Evolutionary conservation across 106 monocot genomes (phyloP).

Genomic region (Platanthera guangdongensis): DNA sequence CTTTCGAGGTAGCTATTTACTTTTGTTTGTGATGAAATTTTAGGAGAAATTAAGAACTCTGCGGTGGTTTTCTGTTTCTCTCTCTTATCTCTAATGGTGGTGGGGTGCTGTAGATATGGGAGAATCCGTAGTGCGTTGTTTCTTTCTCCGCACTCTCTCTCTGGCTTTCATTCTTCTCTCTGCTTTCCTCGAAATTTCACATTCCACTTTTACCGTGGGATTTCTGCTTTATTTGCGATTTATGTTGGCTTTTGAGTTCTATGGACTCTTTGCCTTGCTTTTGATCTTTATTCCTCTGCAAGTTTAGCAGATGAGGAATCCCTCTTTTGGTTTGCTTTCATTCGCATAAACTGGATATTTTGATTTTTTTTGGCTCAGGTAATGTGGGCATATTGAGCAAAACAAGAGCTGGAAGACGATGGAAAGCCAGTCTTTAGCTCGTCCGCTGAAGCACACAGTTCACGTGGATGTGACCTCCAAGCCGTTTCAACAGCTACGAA

Average conservation of each 20-base stretch:
- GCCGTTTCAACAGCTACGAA: not conserved
- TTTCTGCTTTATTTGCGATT: conserved; percentile 6
- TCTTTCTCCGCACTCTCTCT: conserved; percentile 15
- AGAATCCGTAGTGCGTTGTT: conserved; percentile 3
- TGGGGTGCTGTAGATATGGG: not conserved
- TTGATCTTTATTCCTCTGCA: conserved; percentile 6
- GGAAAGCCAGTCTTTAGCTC: not conserved
- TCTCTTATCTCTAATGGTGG: not conserved
- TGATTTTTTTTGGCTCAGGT: not conserved
- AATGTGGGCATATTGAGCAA: not conserved
- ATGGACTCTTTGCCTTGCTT: conserved; percentile 8
- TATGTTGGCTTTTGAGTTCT: not conserved
- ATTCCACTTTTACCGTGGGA: conserved; percentile 7
- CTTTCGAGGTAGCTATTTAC: conserved; percentile 1
- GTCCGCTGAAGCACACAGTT: conserved; percentile 11
- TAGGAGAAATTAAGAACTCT: not conserved
- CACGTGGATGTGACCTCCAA: conserved; percentile 37
- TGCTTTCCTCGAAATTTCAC: conserved; percentile 23
- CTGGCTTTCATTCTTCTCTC: not conserved
- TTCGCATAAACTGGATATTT: not conserved
- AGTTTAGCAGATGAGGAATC: conserved; percentile 10
- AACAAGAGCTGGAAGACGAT: not conserved
- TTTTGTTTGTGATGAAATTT: not conserved
- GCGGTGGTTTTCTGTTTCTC: not conserved
- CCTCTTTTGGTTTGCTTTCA: conserved; percentile 7